phyloP scores from a whole-genome alignment of 805 yeast genomes.

The Candida corydali region DNA sequence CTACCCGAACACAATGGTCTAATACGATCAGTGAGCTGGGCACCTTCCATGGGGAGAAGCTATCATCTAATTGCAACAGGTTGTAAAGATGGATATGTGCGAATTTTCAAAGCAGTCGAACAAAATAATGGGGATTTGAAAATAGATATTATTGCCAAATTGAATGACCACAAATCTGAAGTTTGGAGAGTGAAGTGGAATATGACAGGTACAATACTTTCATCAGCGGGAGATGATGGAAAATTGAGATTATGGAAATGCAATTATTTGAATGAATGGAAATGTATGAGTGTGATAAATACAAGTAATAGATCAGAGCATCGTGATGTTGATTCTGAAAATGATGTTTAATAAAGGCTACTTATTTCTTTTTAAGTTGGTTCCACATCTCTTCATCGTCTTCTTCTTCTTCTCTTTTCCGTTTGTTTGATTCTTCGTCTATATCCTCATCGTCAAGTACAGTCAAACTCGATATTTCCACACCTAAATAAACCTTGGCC shows the following conservation, averaged over 20 bases:
- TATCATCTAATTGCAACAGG: slow-evolving; percentile 91
- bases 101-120: slow-evolving; percentile 65
- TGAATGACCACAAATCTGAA: slow-evolving; percentile 77
- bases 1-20: slow-evolving; percentile 84
- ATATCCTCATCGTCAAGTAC: slow-evolving; percentile 46
- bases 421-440: slow-evolving; percentile 25
- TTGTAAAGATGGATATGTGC: slow-evolving; percentile 88
- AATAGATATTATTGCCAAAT: slow-evolving; percentile 61
- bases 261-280: slow-evolving; percentile 78
- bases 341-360: not conserved
- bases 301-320: slow-evolving; percentile 23
- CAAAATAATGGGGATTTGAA: slow-evolving; percentile 22
- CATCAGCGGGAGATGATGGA: slow-evolving; percentile 96
- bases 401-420: slow-evolving; percentile 18
- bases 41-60: slow-evolving; percentile 90
- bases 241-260: slow-evolving; percentile 89
- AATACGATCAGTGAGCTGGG: slow-evolving; percentile 90
- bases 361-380: slow-evolving; percentile 24
- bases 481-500: slow-evolving; percentile 73
- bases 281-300: slow-evolving; percentile 73
- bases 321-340: slow-evolving; percentile 13
- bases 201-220: slow-evolving; percentile 83
- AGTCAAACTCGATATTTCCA: slow-evolving; percentile 56
- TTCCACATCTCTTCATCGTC: slow-evolving; percentile 36
- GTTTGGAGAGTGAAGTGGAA: slow-evolving; percentile 98